Base-by-base conservation (phyloP, 1,139 yeast species). In the Zygosaccharomyces sapae region DNA sequence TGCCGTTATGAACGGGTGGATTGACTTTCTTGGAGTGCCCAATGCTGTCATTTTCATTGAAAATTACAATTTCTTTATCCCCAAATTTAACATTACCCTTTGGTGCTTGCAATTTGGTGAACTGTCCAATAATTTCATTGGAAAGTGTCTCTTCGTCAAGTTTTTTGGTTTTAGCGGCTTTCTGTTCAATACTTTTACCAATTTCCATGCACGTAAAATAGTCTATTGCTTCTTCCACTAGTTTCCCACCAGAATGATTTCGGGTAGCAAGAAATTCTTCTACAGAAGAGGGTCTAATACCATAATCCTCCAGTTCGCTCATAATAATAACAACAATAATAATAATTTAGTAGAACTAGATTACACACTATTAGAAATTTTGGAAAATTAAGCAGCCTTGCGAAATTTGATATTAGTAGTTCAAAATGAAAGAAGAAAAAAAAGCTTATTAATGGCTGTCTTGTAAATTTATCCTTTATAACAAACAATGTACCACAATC, bases 81-180 rank as follows among this genome's bases (percentile, higher is more conserved):
- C 34, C 24, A 10, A 38, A 38, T 13, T 16, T 27, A 3, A 38
- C 41, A 9, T 12, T 29, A 18, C 18, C 13, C 25, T 22, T 29
- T 27, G 34, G 41, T 12, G 35, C 41, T 29, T 38, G 41, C 12
- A 9, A n/a, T 38, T 29, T 38, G 18, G 22, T 6, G 33, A 38
- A 16, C 16, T 18, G 20, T 5, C 12, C 33, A 19, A 18, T 19
- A 13, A 31, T 16, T 31, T 31, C 34, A 31, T 31, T 16, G 10
- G 33, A 18, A 10, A 29, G 18, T 13, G 18, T 31, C 8, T 31
- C 19, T 16, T 25, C 27, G 25, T 3, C 16, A 9, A 38, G 3
- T 8, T 27, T 13, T 27, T 18, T 25, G 5, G 13, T 18, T 12
- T 9, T 16, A 24, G 16, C 20, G 16, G 16, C 31, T 37, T 38